These are phyloP conservation scores for Epichloe gansuensis DNA, from an alignment of 2,329 filamentous ascomycete genomes.

Conservation along the genomic window DNA sequence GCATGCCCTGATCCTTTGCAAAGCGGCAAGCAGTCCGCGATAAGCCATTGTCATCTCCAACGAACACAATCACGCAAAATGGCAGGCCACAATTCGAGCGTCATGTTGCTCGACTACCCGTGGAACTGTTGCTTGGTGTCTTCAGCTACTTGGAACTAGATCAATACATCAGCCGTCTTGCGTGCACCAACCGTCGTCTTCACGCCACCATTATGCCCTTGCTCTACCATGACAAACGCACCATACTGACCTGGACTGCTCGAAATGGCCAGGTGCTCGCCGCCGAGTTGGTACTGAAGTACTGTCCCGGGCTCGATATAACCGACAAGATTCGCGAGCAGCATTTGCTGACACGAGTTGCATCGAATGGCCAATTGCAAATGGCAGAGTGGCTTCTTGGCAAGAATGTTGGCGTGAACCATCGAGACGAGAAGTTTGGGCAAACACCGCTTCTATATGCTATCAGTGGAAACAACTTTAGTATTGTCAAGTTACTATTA, in stretches of 20 bases:
- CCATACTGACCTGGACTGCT: not conserved
- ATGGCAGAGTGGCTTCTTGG: not conserved
- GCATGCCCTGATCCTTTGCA: too few relatives aligned
- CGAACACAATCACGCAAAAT: too few relatives aligned
- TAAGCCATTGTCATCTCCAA: too few relatives aligned
- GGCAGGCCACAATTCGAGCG: too few relatives aligned
- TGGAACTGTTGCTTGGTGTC: too few relatives aligned
- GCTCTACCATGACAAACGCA: not conserved
- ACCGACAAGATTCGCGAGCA: not conserved
- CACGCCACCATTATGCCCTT: not conserved
- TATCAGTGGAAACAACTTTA: not conserved
- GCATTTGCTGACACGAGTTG: not conserved
- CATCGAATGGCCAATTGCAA: not conserved
- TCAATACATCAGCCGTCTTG: too few relatives aligned
- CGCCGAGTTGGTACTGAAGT: not conserved
- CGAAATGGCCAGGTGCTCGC: not conserved
- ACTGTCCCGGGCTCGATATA: not conserved
- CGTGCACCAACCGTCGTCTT: not conserved
- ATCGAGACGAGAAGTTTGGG: not conserved
- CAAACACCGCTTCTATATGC: not conserved
- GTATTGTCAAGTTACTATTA: not conserved
- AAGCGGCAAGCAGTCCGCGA: too few relatives aligned
- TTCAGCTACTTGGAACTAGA: too few relatives aligned
- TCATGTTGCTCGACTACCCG: too few relatives aligned
- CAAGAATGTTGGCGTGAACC: not conserved